Conservation (phyloP, 257 asterid genomes). For the Phtheirospermum japonicum region DNA sequence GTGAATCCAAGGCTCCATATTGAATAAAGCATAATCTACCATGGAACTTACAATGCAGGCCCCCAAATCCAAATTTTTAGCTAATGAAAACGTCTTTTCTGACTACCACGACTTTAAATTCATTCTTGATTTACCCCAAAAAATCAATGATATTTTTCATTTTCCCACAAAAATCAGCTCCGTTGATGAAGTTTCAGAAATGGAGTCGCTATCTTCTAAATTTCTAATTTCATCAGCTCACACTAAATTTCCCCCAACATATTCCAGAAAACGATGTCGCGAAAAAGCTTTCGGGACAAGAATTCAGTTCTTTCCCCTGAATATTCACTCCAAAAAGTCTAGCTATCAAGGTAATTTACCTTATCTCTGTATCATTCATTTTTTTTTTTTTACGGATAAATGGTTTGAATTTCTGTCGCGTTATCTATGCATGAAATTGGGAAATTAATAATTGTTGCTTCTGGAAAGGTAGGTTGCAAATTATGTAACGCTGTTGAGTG, state of each 20-base stretch:
- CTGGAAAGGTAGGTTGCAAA: no score
- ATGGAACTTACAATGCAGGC: no score
- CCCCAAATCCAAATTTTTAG: no score
- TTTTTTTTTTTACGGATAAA: background rate
- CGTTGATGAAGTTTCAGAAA: slow-evolving; percentile 24
- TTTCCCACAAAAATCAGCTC: background rate
- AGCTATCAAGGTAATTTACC: slow-evolving; percentile 55
- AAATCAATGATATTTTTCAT: background rate
- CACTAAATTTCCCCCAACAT: slow-evolving; percentile 26
- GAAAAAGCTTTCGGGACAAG: slow-evolving; percentile 13
- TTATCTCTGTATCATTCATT: background rate
- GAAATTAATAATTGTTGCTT: background rate
- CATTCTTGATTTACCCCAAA: background rate
- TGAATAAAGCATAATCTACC: no score
- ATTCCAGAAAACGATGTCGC: slow-evolving; percentile 31
- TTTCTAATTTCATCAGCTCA: slow-evolving; percentile 39
- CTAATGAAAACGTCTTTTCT: background rate
- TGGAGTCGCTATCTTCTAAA: slow-evolving; percentile 53
- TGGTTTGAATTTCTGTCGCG: background rate
- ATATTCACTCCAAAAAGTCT: slow-evolving; percentile 40
- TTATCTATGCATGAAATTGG: background rate
- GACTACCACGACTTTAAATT: background rate
- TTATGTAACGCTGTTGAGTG: no score
- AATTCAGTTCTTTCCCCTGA: slow-evolving; percentile 28
- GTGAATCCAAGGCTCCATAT: no score